Conservation (phyloP, 108 stramenopile species). For the Hondaea fermentalgiana region DNA sequence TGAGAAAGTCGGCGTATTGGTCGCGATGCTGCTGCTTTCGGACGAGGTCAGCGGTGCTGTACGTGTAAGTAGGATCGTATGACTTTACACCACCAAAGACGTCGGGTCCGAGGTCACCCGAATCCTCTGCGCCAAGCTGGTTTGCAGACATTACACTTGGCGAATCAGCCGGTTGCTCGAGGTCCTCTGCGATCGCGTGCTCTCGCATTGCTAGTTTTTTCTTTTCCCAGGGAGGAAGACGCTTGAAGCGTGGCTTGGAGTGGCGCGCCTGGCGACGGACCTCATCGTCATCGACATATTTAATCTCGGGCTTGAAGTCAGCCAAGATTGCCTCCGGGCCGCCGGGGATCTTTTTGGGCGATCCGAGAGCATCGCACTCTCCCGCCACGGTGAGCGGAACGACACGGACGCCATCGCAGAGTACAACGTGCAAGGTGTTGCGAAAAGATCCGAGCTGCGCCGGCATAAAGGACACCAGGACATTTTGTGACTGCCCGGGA, state of each 20-base stretch:
- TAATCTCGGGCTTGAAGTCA: conserved; percentile 23
- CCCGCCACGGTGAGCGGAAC: conserved; percentile 1
- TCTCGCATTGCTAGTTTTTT: background rate
- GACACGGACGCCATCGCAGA: conserved; percentile 15
- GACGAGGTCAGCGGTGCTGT: background rate
- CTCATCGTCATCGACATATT: conserved; percentile 22
- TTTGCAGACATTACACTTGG: background rate
- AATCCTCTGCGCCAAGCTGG: background rate
- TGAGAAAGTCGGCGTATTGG: conserved; percentile 25
- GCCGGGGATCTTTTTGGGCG: background rate
- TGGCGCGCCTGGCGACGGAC: background rate
- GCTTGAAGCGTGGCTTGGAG: background rate
- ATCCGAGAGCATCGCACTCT: background rate
- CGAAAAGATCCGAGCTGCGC: conserved; percentile 14
- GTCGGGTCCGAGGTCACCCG: background rate
- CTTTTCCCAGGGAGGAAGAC: background rate
- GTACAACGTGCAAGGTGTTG: background rate
- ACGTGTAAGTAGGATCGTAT: conserved; percentile 15
- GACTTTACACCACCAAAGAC: background rate
- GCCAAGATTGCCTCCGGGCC: background rate
- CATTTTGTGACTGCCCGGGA: conserved; percentile 18
- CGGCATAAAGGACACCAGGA: conserved; percentile 17
- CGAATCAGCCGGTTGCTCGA: background rate
- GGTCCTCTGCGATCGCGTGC: background rate
- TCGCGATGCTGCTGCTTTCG: conserved; percentile 18